phyloP scores from a whole-genome alignment of 768 basidiomycete species.

The Auriscalpium microsporum region DNA sequence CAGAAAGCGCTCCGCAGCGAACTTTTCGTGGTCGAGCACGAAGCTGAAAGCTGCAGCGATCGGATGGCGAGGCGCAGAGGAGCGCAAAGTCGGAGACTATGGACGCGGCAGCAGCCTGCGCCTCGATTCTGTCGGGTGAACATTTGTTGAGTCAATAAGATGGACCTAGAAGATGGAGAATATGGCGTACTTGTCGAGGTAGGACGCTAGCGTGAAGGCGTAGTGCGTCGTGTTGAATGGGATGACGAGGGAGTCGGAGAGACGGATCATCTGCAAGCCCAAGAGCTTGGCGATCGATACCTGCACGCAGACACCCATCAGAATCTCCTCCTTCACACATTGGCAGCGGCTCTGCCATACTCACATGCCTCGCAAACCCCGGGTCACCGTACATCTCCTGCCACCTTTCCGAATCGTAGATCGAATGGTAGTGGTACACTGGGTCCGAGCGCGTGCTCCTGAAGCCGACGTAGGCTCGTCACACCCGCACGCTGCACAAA shows the following conservation, averaged over 20 bases:
- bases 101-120: slow-evolving; percentile 8
- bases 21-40: slow-evolving; percentile 10
- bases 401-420: slow-evolving; percentile 53
- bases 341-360: too few relatives aligned
- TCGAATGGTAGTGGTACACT: slow-evolving; percentile 56
- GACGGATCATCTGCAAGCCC: slow-evolving; percentile 45
- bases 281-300: slow-evolving; percentile 52
- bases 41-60: slow-evolving; percentile 10
- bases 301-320: slow-evolving; percentile 17
- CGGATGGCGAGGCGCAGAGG: slow-evolving; percentile 15
- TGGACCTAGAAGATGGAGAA: neutral
- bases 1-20: slow-evolving; percentile 7
- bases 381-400: slow-evolving; percentile 58
- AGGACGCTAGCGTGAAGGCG: slow-evolving; percentile 41
- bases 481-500: too few relatives aligned
- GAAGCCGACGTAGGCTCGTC: too few relatives aligned
- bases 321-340: too few relatives aligned
- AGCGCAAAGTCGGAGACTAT: slow-evolving; percentile 2
- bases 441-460: slow-evolving; percentile 35
- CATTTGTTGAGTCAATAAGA: neutral
- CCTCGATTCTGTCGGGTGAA: slow-evolving; percentile 38
- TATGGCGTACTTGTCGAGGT: slow-evolving; percentile 40
- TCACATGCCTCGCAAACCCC: slow-evolving; percentile 48
- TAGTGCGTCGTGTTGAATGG: slow-evolving; percentile 69
- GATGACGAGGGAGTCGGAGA: slow-evolving; percentile 45